Percentiles rank a stretch among this genome's conserved stretches.
These are phyloP conservation scores for Kandelia obovata DNA, from an alignment of 345 rosid genomes.

Conservation along the genomic window DNA sequence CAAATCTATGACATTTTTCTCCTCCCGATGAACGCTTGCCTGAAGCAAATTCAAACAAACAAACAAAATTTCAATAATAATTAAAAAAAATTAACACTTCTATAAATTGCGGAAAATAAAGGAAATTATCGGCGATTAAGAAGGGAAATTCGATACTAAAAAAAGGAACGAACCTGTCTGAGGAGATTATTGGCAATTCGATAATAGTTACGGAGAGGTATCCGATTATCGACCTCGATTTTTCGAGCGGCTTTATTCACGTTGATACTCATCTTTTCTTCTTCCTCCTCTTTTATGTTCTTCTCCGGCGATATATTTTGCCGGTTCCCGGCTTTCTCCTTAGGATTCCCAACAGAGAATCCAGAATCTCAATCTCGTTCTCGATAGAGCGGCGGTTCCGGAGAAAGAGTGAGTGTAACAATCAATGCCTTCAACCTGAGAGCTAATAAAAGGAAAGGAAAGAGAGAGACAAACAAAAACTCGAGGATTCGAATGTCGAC, in stretches of 20 bases:
- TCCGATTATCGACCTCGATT: slow-evolving; percentile 79
- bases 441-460: slow-evolving; percentile 5
- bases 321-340: neutral
- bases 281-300: no score
- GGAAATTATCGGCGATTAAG: neutral
- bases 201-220: slow-evolving; percentile 71
- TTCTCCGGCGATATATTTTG: neutral
- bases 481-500: slow-evolving; percentile 24
- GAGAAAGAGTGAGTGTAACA: no score
- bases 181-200: slow-evolving; percentile 93
- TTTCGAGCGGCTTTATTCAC: slow-evolving; percentile 50
- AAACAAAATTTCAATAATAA: no score
- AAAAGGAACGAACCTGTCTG: slow-evolving; percentile 50
- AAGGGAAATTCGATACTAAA: neutral
- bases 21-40: slow-evolving; percentile 79
- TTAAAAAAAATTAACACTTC: no score
- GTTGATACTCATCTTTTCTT: slow-evolving; percentile 52
- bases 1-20: slow-evolving; percentile 85
- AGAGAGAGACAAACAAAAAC: neutral
- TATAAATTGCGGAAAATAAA: neutral
- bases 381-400: no score
- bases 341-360: neutral
- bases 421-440: slow-evolving; percentile 17
- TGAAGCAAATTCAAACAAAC: slow-evolving; percentile 21
- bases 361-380: neutral